Conservation (phyloP, 306 rosid species). For the Cicer pinnatifidum region DNA sequence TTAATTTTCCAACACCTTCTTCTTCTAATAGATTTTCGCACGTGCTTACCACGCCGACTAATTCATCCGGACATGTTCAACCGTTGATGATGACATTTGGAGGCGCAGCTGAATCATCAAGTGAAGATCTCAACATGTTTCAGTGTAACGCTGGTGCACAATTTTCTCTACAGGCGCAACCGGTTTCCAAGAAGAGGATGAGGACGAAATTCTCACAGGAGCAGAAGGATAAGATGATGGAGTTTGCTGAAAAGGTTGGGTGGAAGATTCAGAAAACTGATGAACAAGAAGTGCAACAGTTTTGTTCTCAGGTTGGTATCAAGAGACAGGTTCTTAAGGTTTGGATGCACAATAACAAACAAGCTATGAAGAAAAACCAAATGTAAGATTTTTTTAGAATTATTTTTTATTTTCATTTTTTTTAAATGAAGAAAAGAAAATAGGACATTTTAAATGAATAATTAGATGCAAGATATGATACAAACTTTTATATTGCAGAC, state of each 20-base stretch:
- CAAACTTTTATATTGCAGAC: no score
- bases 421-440: not conserved
- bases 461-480: not conserved
- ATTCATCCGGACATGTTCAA: conserved; percentile 47
- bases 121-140: conserved; percentile 75
- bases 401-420: not conserved
- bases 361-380: conserved; percentile 72
- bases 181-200: conserved; percentile 67
- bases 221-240: conserved; percentile 89
- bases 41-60: conserved; percentile 18
- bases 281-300: conserved; percentile 78
- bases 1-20: conserved; percentile 42
- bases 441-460: conserved; percentile 39
- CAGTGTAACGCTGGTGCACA: conserved; percentile 50
- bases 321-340: conserved; percentile 86
- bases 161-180: conserved; percentile 30
- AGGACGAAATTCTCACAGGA: conserved; percentile 77
- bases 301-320: conserved; percentile 75
- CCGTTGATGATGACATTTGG: conserved; percentile 89
- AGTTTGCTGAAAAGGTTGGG: conserved; percentile 77
- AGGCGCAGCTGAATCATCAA: conserved; percentile 75
- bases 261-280: conserved; percentile 96
- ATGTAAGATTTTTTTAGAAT: conserved; percentile 47
- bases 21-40: conserved; percentile 42
- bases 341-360: conserved; percentile 98